Base-by-base conservation (phyloP, 345 rosid species). In the Gossypioides kirkii region DNA sequence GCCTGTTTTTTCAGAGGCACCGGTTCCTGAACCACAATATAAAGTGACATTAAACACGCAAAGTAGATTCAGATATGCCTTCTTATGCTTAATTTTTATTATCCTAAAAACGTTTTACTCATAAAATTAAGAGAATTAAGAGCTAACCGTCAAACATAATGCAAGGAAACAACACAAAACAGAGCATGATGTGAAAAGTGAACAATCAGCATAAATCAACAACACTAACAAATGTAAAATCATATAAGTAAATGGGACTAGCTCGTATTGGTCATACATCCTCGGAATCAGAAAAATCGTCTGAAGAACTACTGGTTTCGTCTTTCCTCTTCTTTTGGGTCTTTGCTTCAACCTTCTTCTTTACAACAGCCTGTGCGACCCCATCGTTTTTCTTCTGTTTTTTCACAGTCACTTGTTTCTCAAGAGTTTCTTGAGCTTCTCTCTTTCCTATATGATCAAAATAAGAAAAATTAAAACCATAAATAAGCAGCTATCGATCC, bases 221-320 rank as follows among this genome's bases (percentile, higher is more conserved):
- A 12, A 6, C 32, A 69, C 5, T 2, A 68, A 67, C 46, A 65
- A 38, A 0, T 3, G 16, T 62, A 23, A 18, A 43, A 49, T 11
- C 13, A 42, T 4, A 41, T 64, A 42, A 61, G 22, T 10, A 56
- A 59, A 36, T 50, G 38, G 7, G 38, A 32, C 5, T 5, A 32
- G 38, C 5, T 17, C 0, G 22, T 22, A 16, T 12, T 36, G 11
- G n/a, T 23, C 68, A 3, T 62, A 62, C 77, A 36, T 89, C 94
- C 63, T 91, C 96, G 0, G 94, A 89, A 7, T 87, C 58, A 49
- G 71, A 67, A 67, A 56, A 68, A 42, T 49, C 71, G 13, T 62
- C 68, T 0, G 68, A 62, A 41, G 68, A 62, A n/a, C 47, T n/a
- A 18, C 47, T 62, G 18, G 23, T 69, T 14, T 49, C 60, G 0